Percentiles rank a stretch among this genome's conserved stretches.
Evolutionary conservation across 1,139 yeast genomes (phyloP).

Genomic region (Yamadazyma blattariae): DNA sequence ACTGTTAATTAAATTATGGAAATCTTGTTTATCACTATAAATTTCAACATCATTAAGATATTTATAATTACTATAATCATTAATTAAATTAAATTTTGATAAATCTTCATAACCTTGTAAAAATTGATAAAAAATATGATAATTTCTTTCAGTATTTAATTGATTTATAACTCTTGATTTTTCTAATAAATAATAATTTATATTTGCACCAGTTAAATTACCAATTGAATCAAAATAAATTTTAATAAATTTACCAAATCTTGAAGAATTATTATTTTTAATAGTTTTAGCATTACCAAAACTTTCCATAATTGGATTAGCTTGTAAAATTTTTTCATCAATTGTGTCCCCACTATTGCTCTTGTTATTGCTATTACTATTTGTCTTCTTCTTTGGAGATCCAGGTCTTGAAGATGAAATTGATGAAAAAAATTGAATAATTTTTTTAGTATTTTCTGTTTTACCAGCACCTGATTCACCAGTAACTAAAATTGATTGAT

Average conservation of each 20-base stretch:
- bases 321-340: slow-evolving; percentile 84
- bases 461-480: slow-evolving; percentile 99
- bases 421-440: slow-evolving; percentile 86
- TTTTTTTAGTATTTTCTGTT: slow-evolving; percentile 95
- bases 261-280: slow-evolving; percentile 88
- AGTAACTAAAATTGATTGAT: slow-evolving; percentile 91
- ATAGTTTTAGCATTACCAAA: slow-evolving; percentile 98
- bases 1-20: slow-evolving; percentile 57
- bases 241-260: slow-evolving; percentile 95
- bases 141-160: slow-evolving; percentile 75
- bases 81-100: slow-evolving; percentile 45
- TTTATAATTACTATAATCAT: slow-evolving; percentile 45
- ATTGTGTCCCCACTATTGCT: slow-evolving; percentile 30
- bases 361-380: neutral
- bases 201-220: slow-evolving; percentile 80
- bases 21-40: slow-evolving; percentile 63
- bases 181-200: slow-evolving; percentile 91
- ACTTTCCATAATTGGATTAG: slow-evolving; percentile 93
- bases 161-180: slow-evolving; percentile 92
- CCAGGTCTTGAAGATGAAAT: slow-evolving; percentile 25
- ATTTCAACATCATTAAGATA: slow-evolving; percentile 49
- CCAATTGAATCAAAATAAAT: slow-evolving; percentile 73
- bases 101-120: slow-evolving; percentile 64
- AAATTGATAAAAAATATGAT: slow-evolving; percentile 89
- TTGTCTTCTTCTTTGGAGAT: neutral